Evolutionary conservation across 129 eudicot species (phyloP), one percentile per base, ranked within the genome.

Genomic region (Glebionis coronaria): DNA sequence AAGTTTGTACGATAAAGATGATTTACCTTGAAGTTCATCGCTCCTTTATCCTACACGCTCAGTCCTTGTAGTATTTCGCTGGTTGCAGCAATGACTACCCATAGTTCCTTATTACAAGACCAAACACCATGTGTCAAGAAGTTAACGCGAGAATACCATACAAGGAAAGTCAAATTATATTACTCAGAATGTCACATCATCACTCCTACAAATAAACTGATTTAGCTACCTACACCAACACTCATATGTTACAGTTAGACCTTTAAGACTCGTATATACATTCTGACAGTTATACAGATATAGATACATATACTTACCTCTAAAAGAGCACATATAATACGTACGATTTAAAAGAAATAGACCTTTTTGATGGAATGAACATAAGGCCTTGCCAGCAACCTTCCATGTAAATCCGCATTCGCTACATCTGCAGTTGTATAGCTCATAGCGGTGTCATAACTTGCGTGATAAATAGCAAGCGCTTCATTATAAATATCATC

Each of bases 391-490:
- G 21, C 93, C 97, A 14, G 95, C 95, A 12, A 91, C 97, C 73
- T 44, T 91, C 97, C 97, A 91, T 1, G 85, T 90, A 81, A 91
- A 91, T 25, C 83, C 80, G 20, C 97, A 87, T 74, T 80, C 5
- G 5, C 47, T 3, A 77, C 77, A 14, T 80, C 73, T 1, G 50
- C 47, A 31, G 2, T 23, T 23, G 25, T 23, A 28, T 2, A 14
- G 19, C 0, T 38, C 4, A 8, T 18, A 9, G 95, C 97, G 42
- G 69, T 45, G 46, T 87, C 84, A 27, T 91, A 87, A 49, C 63
- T 67, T 75, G 16, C 45, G 69, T 81, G 76, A 56, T 91, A 91
- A 19, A 87, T 70, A 8, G 88, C 88, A 11, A 84, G 55, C 51
- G 97, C 95, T 3, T 87, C 93, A 13, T 65, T 45, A 51, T 82